A percentile compares a stretch with the other conserved stretches of the same genome.
These are phyloP conservation scores for Trametes cubensis DNA, from an alignment of 768 basidiomycete species.

Conservation along the genomic window DNA sequence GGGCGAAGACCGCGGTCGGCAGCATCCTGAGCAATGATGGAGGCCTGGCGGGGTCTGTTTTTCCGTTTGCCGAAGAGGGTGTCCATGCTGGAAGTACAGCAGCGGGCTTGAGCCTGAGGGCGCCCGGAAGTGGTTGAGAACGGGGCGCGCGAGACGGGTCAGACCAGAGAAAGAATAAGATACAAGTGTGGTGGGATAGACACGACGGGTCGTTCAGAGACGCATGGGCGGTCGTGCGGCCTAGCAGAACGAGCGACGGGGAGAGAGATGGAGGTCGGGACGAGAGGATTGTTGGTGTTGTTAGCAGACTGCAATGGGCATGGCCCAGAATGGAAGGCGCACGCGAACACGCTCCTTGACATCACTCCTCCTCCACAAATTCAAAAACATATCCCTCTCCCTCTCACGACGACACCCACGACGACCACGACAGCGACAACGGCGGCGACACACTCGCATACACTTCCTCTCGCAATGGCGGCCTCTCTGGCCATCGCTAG, in stretches of 20 bases:
- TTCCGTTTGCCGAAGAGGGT: constrained; percentile 42
- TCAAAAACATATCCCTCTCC: neutral
- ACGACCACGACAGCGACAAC: neutral
- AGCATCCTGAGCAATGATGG: constrained; percentile 35
- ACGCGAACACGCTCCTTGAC: constrained; percentile 16
- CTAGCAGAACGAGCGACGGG: neutral
- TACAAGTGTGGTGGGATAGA: neutral
- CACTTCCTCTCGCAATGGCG: constrained; percentile 10
- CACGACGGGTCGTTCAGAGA: neutral
- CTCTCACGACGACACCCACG: neutral
- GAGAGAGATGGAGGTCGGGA: neutral
- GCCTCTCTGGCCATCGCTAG: constrained; percentile 26
- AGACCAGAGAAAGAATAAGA: neutral
- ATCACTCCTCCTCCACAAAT: constrained; percentile 8
- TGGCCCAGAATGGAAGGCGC: constrained; percentile 4
- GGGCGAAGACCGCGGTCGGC: constrained; percentile 36
- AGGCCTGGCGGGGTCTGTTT: constrained; percentile 39
- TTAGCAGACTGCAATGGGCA: constrained; percentile 3
- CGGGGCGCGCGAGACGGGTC: constrained; percentile 1
- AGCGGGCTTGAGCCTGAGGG: constrained; percentile 1
- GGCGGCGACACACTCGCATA: constrained; percentile 4
- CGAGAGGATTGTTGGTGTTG: neutral
- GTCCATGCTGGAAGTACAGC: constrained; percentile 33
- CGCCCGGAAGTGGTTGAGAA: constrained; percentile 1
- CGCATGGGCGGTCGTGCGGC: constrained; percentile 14